phyloP scores from a whole-genome alignment of 176 grass and related monocot species.

The Chloris gayana region DNA sequence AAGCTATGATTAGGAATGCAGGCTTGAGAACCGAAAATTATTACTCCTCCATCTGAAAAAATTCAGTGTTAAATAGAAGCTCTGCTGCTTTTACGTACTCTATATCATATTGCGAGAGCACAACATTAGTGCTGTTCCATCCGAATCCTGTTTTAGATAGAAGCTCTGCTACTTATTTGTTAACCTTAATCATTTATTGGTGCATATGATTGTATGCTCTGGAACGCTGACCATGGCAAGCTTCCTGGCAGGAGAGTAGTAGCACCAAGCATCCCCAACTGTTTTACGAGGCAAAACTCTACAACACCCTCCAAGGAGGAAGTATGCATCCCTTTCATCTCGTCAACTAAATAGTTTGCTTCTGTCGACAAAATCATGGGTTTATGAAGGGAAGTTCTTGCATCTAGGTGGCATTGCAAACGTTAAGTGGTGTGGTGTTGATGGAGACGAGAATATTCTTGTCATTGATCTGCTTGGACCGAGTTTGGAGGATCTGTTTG shows the following conservation, averaged over 20 bases:
- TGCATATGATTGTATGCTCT: neutral
- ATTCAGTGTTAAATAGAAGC: too few relatives aligned
- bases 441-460: slow-evolving; percentile 78
- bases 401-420: slow-evolving; percentile 69
- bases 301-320: slow-evolving; percentile 68
- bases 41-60: too few relatives aligned
- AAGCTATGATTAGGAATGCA: slow-evolving; percentile 3
- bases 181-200: neutral
- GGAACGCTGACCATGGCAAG: slow-evolving; percentile 20
- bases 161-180: slow-evolving; percentile 9
- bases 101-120: neutral
- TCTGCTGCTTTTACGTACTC: too few relatives aligned
- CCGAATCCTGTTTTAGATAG: slow-evolving; percentile 2
- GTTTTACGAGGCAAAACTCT: slow-evolving; percentile 83
- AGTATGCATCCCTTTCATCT: slow-evolving; percentile 25
- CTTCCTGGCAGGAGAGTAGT: slow-evolving; percentile 55
- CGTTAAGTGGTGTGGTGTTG: slow-evolving; percentile 67
- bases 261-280: slow-evolving; percentile 72
- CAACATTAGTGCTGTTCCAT: neutral
- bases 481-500: slow-evolving; percentile 71
- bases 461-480: slow-evolving; percentile 80
- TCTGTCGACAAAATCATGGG: neutral
- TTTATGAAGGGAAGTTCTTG: slow-evolving; percentile 4
- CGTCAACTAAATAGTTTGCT: neutral
- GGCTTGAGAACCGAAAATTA: too few relatives aligned